Evolutionary conservation across 2,329 filamentous ascomycete species (phyloP), one percentile per base, ranked within the genome.

Genomic region (Ophiocordyceps australis): DNA sequence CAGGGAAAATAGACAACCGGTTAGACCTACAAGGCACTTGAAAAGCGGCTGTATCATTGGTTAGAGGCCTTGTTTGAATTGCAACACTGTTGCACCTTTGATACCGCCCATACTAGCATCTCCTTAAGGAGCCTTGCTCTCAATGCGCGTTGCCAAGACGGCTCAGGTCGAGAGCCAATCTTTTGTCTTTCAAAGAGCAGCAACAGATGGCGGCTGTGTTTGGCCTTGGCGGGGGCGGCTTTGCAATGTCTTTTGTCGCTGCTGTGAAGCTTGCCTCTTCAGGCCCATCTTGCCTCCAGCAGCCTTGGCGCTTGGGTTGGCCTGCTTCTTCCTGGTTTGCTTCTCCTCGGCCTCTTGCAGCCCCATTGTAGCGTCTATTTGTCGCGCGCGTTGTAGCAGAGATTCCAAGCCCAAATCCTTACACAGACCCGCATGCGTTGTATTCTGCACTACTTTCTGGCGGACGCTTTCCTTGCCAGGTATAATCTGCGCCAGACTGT

Each of bases 401-500:
- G 74, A 61, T 3, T 71, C 59, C 19, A 80, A 59, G 1, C 62
- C 68, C 17, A 95, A 50, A 2, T 62, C 53, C 29, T 70, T 58
- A 41, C 82, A 77, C 3, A 74, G 49, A 27, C 78, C 71, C 7
- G 52, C 54, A 42, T 94, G 93, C 37, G 65, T 76, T 52, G 75
- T 83, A 32, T 65, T 64, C 24, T 55, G 50, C 33, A 67, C 70
- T 37, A 89, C 60, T 4, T 57, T 49, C 30, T 62, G 59, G 44
- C 76, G 78, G 1, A 57, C 57, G 20, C 65, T 57, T 24, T 69
- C 59, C 46, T 83, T 91, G 11, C 85, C 82, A 0, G 83, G 82
- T 14, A 95, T 70, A 50, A 94, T 66, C 47, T 93, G 81, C 22
- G 69, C 68, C 16, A 98, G 67, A 17, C 89, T 59, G 46, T 78